Evolutionary conservation across 2,329 filamentous ascomycete species (phyloP), one percentile per base, ranked within the genome.

Genomic region (Fusarium armeniacum): DNA sequence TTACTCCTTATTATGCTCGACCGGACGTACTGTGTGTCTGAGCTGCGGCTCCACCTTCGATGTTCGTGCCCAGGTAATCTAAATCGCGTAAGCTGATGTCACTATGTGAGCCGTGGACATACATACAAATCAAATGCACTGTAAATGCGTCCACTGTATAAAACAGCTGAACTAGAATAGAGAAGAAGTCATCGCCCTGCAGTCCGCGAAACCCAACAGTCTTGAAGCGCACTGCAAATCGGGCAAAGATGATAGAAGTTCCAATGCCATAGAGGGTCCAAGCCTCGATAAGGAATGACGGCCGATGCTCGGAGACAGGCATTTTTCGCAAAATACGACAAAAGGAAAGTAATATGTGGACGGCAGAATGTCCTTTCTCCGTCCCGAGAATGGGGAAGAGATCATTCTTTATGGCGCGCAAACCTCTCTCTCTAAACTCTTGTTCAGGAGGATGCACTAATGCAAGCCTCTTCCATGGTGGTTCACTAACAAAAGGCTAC

Each of bases 101-200:
- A 6, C 6, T 2, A 4, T 11, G 3, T 4, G 13, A n/a, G 5
- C 6, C 2, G 3, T 28, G 1, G 1, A 15, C 3, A 6, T 16
- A 2, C 16, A 6, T 9, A 80, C 75, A 79, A 15, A 79, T 75
- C 0, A 80, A 60, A 35, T 79, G 73, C 0, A 81, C 79, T 2
- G 77, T 78, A 8, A 75, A 75, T 2, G 77, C 78, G 58, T 81
- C 80, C 5, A 78, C 69, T 1, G 76, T 74, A 44, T 79, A 81
- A 43, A 79, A 78, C 18, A 76, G 62, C 0, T 77, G 40, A 6
- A 81, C 78, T 2, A 79, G 53, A 13, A 78, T n/a, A 1, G 77
- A 72, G 32, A 82, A 76, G 13, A 78, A 77, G 54, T 82, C 80
- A 62, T 83, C 81, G 8, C 80, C 78, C 24, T 78, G 75, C 5